Percentiles rank a stretch among this genome's conserved stretches.
Conservation (phyloP, 2,329 filamentous ascomycete genomes). For the Cladophialophora psammophila region DNA sequence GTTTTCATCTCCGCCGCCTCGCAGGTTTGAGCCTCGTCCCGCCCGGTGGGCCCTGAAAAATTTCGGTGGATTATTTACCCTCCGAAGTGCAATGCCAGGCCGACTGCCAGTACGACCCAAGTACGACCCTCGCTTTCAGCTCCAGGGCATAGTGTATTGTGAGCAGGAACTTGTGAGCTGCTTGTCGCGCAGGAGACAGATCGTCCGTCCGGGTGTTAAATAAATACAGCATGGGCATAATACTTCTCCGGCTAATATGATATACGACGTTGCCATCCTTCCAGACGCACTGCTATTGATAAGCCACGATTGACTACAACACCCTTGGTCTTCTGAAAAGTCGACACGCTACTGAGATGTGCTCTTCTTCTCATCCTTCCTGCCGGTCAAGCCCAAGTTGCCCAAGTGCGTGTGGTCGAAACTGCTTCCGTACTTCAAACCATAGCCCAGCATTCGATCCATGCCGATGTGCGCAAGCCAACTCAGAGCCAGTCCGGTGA, state of each 20-base stretch:
- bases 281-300: not conserved
- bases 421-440: constrained; percentile 30
- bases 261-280: not conserved
- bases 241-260: not conserved
- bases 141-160: too few species aligned
- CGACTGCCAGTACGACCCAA: too few species aligned
- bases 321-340: constrained; percentile 65
- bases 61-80: constrained; percentile 7
- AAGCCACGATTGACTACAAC: not conserved
- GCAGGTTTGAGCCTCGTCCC: not conserved
- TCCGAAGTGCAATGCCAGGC: constrained; percentile 1
- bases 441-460: constrained; percentile 33
- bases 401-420: constrained; percentile 33
- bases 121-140: too few species aligned
- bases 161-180: too few species aligned
- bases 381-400: constrained; percentile 10
- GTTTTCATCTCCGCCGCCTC: not conserved
- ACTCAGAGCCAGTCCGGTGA: constrained; percentile 19
- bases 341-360: constrained; percentile 54
- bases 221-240: not conserved
- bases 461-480: constrained; percentile 36
- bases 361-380: constrained; percentile 1
- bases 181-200: too few species aligned
- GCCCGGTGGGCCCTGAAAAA: not conserved
- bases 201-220: not conserved